These are phyloP conservation scores for Fusarium succisae DNA, from an alignment of 2,329 filamentous ascomycete genomes.

Conservation along the genomic window DNA sequence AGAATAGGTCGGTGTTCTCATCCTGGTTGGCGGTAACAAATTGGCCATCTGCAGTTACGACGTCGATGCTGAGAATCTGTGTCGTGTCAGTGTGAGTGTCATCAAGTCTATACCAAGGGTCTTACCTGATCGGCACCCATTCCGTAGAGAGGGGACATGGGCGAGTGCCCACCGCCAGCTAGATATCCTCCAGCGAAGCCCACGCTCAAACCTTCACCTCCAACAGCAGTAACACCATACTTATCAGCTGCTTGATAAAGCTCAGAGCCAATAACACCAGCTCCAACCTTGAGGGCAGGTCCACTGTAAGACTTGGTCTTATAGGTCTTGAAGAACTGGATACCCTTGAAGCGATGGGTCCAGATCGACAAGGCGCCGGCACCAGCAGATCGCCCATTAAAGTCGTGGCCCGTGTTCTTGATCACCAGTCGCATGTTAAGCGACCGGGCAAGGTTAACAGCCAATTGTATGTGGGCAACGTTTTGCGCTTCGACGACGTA, in stretches of 20 bases:
- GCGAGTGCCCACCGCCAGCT: slow-evolving; percentile 35
- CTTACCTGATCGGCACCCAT: slow-evolving; percentile 35
- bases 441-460: slow-evolving; percentile 57
- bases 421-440: slow-evolving; percentile 57
- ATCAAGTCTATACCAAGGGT: not conserved
- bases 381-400: slow-evolving; percentile 64
- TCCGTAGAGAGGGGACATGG: slow-evolving; percentile 29
- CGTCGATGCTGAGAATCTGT: slow-evolving; percentile 31
- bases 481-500: slow-evolving; percentile 55
- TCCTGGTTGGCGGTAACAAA: slow-evolving; percentile 27
- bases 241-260: slow-evolving; percentile 60
- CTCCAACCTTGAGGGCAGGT: slow-evolving; percentile 63
- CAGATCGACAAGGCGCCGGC: slow-evolving; percentile 66
- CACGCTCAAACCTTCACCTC: slow-evolving; percentile 57
- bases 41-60: slow-evolving; percentile 30
- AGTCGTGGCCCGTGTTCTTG: slow-evolving; percentile 61
- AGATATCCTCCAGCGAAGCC: slow-evolving; percentile 36
- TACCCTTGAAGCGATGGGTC: slow-evolving; percentile 63
- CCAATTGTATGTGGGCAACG: slow-evolving; percentile 56
- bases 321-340: slow-evolving; percentile 36
- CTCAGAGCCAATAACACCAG: slow-evolving; percentile 63
- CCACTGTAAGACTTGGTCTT: slow-evolving; percentile 49
- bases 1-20: slow-evolving; percentile 45
- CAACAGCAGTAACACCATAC: slow-evolving; percentile 59
- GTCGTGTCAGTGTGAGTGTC: not conserved